These are phyloP conservation scores for Taphrina populina DNA, from an alignment of 1,139 yeast genomes.

Conservation along the genomic window DNA sequence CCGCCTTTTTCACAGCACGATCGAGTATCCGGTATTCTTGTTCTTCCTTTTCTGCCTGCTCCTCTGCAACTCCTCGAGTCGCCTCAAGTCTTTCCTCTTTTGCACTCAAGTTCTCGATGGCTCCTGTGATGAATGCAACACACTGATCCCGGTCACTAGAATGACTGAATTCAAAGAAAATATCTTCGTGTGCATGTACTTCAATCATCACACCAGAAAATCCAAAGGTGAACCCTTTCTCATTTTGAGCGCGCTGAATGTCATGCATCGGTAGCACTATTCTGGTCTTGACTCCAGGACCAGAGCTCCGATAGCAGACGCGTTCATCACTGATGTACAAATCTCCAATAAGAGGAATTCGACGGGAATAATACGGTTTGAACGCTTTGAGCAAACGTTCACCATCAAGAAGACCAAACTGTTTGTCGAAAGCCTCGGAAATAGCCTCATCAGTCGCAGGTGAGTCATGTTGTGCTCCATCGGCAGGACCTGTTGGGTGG, in stretches of 20 bases:
- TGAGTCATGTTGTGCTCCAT: background rate
- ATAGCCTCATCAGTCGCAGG: conserved; percentile 6
- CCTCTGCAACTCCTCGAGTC: background rate
- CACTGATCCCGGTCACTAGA: conserved; percentile 73
- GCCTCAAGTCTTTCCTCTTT: conserved; percentile 4
- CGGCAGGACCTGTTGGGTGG: conserved; percentile 5
- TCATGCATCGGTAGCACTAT: conserved; percentile 82
- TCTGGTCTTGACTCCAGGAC: conserved; percentile 74
- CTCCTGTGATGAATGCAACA: conserved; percentile 43
- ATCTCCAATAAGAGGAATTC: conserved; percentile 79
- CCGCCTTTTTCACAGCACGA: background rate
- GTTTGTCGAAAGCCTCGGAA: conserved; percentile 54
- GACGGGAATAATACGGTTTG: conserved; percentile 66
- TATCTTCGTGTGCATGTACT: conserved; percentile 71
- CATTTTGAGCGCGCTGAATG: conserved; percentile 65
- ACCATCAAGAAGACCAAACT: conserved; percentile 61
- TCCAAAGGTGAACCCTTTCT: conserved; percentile 63
- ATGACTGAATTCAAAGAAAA: conserved; percentile 71
- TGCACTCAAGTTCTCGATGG: conserved; percentile 11
- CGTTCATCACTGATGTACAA: conserved; percentile 65
- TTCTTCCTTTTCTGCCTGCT: conserved; percentile 35
- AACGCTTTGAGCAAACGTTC: conserved; percentile 65
- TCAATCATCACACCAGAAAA: conserved; percentile 69
- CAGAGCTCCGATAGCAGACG: conserved; percentile 72
- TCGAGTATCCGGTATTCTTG: conserved; percentile 42